Base-by-base conservation (phyloP, 1,284 basidiomycete genomes). In the Cutaneotrichosporon dermatis region DNA sequence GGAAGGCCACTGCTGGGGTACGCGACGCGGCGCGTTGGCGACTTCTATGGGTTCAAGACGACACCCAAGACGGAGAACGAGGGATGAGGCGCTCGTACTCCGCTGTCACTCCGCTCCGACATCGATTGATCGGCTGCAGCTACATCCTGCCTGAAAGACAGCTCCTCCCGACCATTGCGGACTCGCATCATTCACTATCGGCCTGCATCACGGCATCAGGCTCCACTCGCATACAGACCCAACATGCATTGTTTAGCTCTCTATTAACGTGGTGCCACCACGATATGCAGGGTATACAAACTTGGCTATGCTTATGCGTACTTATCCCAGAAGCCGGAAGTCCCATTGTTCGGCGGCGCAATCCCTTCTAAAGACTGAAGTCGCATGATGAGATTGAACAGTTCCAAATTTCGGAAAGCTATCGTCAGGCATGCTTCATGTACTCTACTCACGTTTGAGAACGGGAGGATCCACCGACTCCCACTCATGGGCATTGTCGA, bases 371-470 rank as follows among this genome's bases (percentile, higher is more conserved):
- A 83, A 2, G 84, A 85, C 41, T 94, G 78, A 50, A 94, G 78
- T 69, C 84, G 86, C 78, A 87, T 84, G 55, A 94, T 82, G 15
- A 95, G 83, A 63, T 86, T 87, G 75, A 93, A 93, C 40, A 95
- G 79, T 78, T 95, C 85, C 43, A 92, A 84, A 66, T 94, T 95
- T 71, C 81, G 75, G 76, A 95, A 94, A 8, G 84, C 84, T 72
- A 55, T 2, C 35, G 54, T 51, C 34, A 42, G 51, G 44, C 37
- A 4, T 34, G 12, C 16, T 9, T 6, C 13, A 16, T 8, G 16
- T 3, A 13, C 8, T 8, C 15, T 46, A 4, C 72, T 62, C 63
- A 73, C 72, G 61, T 37, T 88, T 82, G 80, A 92, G 87, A 59
- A 92, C 82, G 69, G 87, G 86, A 34, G 85, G 82, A 66, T 84